Percentiles rank a stretch among this genome's conserved stretches.
Evolutionary conservation across 345 rosid species (phyloP).

Genomic region (Noccaea caerulescens): DNA sequence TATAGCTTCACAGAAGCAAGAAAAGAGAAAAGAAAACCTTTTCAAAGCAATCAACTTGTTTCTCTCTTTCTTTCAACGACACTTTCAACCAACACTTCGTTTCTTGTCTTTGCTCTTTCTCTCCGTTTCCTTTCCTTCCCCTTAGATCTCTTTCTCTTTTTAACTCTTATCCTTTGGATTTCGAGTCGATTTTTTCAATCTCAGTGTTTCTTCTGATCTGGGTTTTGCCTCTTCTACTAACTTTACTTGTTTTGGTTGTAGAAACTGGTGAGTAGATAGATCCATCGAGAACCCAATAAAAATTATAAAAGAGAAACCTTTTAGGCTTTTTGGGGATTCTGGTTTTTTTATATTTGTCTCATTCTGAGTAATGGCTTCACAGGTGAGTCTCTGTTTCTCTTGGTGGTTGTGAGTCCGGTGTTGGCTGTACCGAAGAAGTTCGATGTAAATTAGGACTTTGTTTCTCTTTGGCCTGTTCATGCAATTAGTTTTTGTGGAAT

Average conservation of each 20-base stretch:
- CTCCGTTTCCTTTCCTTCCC: background rate
- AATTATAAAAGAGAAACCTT: background rate
- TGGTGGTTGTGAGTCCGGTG: slow-evolving; percentile 23
- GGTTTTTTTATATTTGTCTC: background rate
- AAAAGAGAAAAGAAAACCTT: background rate
- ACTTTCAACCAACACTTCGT: slow-evolving; percentile 34
- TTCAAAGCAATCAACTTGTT: slow-evolving; percentile 35
- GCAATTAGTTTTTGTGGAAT: slow-evolving; percentile 36
- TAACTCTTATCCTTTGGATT: slow-evolving; percentile 22
- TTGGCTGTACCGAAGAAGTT: slow-evolving; percentile 22
- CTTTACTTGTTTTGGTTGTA: slow-evolving; percentile 5
- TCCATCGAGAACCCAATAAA: slow-evolving; percentile 1
- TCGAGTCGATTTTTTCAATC: slow-evolving; percentile 19
- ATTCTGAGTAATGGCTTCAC: slow-evolving; percentile 34
- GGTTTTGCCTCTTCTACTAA: slow-evolving; percentile 30
- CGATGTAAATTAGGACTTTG: background rate
- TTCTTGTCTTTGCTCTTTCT: slow-evolving; percentile 25
- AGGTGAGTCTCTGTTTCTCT: slow-evolving; percentile 20
- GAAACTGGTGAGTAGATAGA: slow-evolving; percentile 33
- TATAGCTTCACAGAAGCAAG: slow-evolving; percentile 16
- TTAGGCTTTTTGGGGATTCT: background rate
- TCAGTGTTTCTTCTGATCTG: slow-evolving; percentile 38
- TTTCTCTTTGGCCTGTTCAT: slow-evolving; percentile 27
- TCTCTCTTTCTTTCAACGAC: slow-evolving; percentile 30
- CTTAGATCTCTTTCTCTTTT: slow-evolving; percentile 38